Percentiles rank a stretch among this genome's conserved stretches.
Evolutionary conservation across 495 filamentous ascomycete species (phyloP).

Genomic region (Xylaria scruposa): DNA sequence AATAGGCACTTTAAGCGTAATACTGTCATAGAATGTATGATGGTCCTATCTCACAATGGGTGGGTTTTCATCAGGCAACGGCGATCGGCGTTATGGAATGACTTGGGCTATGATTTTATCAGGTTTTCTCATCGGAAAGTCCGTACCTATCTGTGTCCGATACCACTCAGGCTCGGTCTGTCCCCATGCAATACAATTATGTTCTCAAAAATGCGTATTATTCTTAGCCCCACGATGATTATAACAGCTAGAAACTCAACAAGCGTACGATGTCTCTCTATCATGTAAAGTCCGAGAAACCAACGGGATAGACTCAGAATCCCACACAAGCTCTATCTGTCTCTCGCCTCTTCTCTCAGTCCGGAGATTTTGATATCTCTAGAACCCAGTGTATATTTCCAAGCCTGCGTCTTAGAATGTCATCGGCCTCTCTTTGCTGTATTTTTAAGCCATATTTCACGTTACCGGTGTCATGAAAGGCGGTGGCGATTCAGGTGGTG

Average conservation of each 20-base stretch:
- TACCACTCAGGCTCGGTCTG: slow-evolving; percentile 36
- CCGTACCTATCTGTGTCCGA: slow-evolving; percentile 32
- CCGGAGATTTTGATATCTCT: too few relatives aligned
- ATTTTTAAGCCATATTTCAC: background rate
- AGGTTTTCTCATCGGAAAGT: slow-evolving; percentile 35
- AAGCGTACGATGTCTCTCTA: background rate
- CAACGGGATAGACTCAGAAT: background rate
- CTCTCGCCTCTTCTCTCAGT: background rate
- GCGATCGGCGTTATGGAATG: slow-evolving; percentile 43
- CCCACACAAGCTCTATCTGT: background rate
- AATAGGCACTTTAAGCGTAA: slow-evolving; percentile 35
- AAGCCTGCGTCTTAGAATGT: background rate
- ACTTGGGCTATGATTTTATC: slow-evolving; percentile 36
- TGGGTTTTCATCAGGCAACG: slow-evolving; percentile 44
- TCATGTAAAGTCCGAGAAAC: background rate
- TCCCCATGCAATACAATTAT: slow-evolving; percentile 26
- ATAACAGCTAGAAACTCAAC: background rate
- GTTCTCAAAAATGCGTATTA: slow-evolving; percentile 20
- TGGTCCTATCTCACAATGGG: slow-evolving; percentile 37
- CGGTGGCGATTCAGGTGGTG: slow-evolving; percentile 14
- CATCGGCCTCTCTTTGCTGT: background rate
- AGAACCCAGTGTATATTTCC: background rate
- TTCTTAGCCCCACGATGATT: background rate
- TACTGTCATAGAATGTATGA: slow-evolving; percentile 34
- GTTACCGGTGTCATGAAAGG: background rate